Base-by-base conservation (phyloP, 192 early-diverging fungal genomes). In the Phycomyces nitens region DNA sequence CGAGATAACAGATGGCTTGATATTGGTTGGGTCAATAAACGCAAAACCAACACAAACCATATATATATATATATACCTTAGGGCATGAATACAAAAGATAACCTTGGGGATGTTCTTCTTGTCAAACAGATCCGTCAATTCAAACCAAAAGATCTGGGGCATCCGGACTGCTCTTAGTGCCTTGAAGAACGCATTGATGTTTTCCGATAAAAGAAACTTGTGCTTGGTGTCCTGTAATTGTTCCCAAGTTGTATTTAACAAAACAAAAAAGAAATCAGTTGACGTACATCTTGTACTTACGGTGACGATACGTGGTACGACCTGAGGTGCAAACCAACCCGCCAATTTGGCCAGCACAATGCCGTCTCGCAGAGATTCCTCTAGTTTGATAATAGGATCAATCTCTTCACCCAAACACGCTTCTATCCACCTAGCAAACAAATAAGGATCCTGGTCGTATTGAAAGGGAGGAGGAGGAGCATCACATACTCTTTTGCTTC, bases 71-170 rank as follows among this genome's bases (percentile, higher is more conserved):
- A n/a, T n/a, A n/a, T 71, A 90, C 88, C 88, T 94, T 41, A 98
- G 80, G 11, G 95, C 95, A 65, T 98, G 95, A 71, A 99, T 90
- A 76, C 95, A 98, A 72, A 97, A 96, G 65, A 99, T 94, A 21
- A 99, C 98, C 69, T 94, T 94, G 10, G 98, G 98, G 68, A 99
- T 92, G 70, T 99, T 99, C 66, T 98, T 99, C 76, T 93, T 92
- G 67, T 99, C 96, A 77, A 98, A 99, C 50, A 98, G 72, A 73
- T 99, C 98, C 0, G 94, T 95, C 68, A 95, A 77, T 76, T 98
- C 96, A 78, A 99, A 99, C 71, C 94, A 90, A 75, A 98, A 99
- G 64, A 95, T 86, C 81, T 84, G 53, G 9, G 96, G 96, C 16
- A 99, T 76, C 9, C 89, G 84, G 24, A 94, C 87, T 52, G 83